Percentiles rank a stretch among this genome's conserved stretches.
These are phyloP conservation scores for Magnaporthiopsis incrustans DNA, from an alignment of 2,329 filamentous ascomycete genomes.

Conservation along the genomic window DNA sequence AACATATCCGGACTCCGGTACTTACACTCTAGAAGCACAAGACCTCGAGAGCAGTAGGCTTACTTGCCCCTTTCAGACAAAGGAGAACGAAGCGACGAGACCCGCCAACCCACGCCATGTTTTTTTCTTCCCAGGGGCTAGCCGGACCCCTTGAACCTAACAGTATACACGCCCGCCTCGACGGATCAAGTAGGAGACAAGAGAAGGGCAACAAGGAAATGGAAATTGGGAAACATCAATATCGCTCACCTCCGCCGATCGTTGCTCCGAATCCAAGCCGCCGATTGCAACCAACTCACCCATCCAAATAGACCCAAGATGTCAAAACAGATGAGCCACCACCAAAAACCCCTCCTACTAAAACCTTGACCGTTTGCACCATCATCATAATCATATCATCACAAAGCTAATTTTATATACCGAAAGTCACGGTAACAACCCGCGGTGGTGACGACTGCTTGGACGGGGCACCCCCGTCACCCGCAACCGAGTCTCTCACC, in stretches of 20 bases:
- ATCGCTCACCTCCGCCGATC: background rate
- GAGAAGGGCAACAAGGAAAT: background rate
- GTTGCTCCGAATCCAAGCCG: background rate
- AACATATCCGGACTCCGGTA: background rate
- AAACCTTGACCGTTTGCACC: background rate
- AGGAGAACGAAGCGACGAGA: no score
- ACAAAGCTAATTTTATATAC: slow-evolving; percentile 2
- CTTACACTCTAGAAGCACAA: background rate
- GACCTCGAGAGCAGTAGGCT: background rate
- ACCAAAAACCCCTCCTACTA: no score
- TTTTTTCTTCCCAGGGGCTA: background rate
- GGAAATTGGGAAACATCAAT: background rate
- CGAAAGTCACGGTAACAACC: slow-evolving; percentile 2
- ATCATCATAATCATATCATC: background rate
- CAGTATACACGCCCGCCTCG: background rate
- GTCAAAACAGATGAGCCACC: background rate
- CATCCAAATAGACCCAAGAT: background rate
- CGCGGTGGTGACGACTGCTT: background rate
- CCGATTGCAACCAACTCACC: background rate
- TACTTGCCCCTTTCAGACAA: background rate
- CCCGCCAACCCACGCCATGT: background rate
- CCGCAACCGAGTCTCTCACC: background rate
- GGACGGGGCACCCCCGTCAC: background rate
- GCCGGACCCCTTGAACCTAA: background rate
- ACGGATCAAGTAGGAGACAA: background rate